Percentiles rank a stretch among this genome's conserved stretches.
phyloP scores from a whole-genome alignment of 345 rosid species.

The Punica granatum region DNA sequence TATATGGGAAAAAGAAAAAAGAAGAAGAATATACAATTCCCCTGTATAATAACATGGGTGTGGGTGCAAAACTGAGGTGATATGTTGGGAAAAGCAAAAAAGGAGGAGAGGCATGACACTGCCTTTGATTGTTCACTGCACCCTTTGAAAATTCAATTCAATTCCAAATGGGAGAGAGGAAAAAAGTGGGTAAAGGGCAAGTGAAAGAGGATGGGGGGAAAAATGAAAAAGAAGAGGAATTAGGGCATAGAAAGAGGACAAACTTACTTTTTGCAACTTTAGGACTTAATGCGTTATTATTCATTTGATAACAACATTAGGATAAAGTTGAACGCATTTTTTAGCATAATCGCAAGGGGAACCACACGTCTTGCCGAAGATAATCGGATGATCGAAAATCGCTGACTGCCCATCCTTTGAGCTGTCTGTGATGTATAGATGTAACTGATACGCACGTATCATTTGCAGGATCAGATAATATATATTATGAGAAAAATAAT shows the following conservation, averaged over 20 bases:
- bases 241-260: neutral
- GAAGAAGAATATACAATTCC: neutral
- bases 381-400: neutral
- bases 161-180: neutral
- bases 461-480: too few species aligned
- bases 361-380: neutral
- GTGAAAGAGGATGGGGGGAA: neutral
- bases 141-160: neutral
- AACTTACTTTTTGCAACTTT: neutral
- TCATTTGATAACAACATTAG: neutral
- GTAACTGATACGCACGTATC: too few species aligned
- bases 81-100: slow-evolving; percentile 6
- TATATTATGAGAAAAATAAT: too few species aligned
- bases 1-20: neutral
- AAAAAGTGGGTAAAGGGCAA: neutral
- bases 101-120: neutral
- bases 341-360: neutral
- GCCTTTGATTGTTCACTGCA: slow-evolving; percentile 1
- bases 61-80: neutral
- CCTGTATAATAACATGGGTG: neutral
- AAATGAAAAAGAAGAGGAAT: neutral
- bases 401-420: neutral
- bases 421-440: too few species aligned
- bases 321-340: neutral
- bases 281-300: too few species aligned